A percentile compares a stretch with the other conserved stretches of the same genome.
Conservation (phyloP, 805 yeast genomes). For the Teunomyces gatunensis region DNA sequence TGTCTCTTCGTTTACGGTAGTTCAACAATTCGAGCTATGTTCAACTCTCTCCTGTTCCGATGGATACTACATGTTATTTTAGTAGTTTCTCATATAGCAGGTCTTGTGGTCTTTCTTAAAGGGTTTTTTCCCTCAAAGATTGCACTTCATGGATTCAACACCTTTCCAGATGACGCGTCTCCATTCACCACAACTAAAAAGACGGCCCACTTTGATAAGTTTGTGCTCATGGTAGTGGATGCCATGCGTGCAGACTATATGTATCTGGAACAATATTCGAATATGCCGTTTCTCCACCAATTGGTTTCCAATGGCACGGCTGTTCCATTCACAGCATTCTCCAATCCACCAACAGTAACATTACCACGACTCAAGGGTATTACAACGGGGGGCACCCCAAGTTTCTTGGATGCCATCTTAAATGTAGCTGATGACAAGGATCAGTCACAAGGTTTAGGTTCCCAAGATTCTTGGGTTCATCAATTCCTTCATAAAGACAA, state of each 20-base stretch:
- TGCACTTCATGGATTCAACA: constrained; percentile 57
- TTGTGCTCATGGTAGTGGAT: constrained; percentile 85
- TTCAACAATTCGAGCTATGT: not conserved
- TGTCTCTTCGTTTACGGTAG: not conserved
- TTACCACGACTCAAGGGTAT: constrained; percentile 90
- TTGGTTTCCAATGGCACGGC: constrained; percentile 68
- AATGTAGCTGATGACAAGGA: constrained; percentile 91
- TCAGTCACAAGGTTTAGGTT: constrained; percentile 59
- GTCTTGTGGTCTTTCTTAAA: constrained; percentile 61
- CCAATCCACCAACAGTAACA: constrained; percentile 96
- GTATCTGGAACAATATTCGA: constrained; percentile 56
- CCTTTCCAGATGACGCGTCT: constrained; percentile 23
- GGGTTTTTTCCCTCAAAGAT: constrained; percentile 95
- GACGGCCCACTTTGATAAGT: constrained; percentile 50
- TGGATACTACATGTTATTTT: constrained; percentile 14
- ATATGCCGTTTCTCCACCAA: constrained; percentile 65
- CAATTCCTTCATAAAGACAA: constrained; percentile 51
- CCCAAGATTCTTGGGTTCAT: constrained; percentile 83
- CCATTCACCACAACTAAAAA: constrained; percentile 20
- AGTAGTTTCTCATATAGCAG: constrained; percentile 28
- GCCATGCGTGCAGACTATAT: constrained; percentile 89
- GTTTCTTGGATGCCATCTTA: constrained; percentile 87
- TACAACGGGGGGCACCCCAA: constrained; percentile 93
- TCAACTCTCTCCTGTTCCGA: constrained; percentile 6
- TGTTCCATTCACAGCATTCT: constrained; percentile 84